Evolutionary conservation across 148 eudicot genomes (phyloP).

Genomic region (Simmondsia chinensis): DNA sequence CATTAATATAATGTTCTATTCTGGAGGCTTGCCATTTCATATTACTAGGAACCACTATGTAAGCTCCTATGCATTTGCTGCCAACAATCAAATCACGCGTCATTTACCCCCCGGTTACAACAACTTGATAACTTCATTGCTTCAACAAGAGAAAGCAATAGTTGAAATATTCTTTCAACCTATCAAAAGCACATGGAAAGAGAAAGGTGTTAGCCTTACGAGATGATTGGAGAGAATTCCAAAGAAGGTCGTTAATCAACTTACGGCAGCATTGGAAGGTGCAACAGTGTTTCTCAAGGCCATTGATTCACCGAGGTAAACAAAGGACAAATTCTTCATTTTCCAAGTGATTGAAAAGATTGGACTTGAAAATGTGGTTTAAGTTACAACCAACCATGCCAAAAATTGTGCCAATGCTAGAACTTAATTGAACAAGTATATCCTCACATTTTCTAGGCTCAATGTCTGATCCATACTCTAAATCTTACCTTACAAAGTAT

Average conservation of each 20-base stretch:
- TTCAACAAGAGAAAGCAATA: slow-evolving; percentile 3
- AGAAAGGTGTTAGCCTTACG: slow-evolving; percentile 7
- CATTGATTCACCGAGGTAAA: background rate
- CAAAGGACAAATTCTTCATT: slow-evolving; percentile 4
- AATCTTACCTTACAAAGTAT: slow-evolving; percentile 17
- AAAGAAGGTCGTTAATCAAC: slow-evolving; percentile 18
- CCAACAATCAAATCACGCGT: background rate
- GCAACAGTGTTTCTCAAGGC: slow-evolving; percentile 11
- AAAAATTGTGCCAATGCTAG: slow-evolving; percentile 2
- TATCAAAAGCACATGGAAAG: background rate
- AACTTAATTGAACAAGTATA: slow-evolving; percentile 3
- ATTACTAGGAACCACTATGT: slow-evolving; percentile 7
- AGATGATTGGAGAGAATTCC: slow-evolving; percentile 21
- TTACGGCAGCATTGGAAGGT: slow-evolving; percentile 5
- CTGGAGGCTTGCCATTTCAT: too few species aligned
- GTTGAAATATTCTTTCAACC: slow-evolving; percentile 5
- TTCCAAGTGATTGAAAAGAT: background rate
- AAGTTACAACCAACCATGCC: slow-evolving; percentile 6
- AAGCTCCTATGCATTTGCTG: slow-evolving; percentile 6
- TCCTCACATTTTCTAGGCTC: slow-evolving; percentile 3
- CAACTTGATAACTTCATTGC: slow-evolving; percentile 2
- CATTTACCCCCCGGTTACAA: slow-evolving; percentile 7
- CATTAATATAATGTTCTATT: too few species aligned
- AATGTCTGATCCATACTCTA: slow-evolving; percentile 8
- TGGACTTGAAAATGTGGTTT: background rate